Base-by-base conservation (phyloP, 225 moss, liverwort and hornwort genomes). In the Ulota crispa region DNA sequence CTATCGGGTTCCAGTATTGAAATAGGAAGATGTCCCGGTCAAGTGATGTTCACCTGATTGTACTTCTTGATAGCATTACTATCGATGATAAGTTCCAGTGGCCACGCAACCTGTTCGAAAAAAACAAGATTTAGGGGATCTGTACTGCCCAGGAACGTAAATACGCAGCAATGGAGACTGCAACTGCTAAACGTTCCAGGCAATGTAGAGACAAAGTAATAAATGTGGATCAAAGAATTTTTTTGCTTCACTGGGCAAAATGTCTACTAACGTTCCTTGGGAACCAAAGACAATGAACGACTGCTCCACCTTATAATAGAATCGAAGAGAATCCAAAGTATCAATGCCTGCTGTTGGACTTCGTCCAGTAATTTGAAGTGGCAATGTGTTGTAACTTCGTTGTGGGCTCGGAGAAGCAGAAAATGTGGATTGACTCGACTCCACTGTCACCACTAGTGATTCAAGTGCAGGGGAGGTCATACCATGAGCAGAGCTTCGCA, bases 401-500 rank as follows among this genome's bases (percentile, higher is more conserved):
- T 68, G 20, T 28, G 81, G 78, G 73, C 79, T 83, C 30, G 80
- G 80, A 64, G 89, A 81, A 59, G 84, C 81, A 83, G 85, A 45
- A 80, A 79, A 89, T 45, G 80, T 68, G 78, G 82, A 60, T 76
- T 82, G 75, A 41, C 73, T 85, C 70, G 92, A 83, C 79, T 92
- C 88, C 57, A 99, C 95, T 18, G 87, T 93, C 30, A 95, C 99
- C 24, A 96, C 90, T 83, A 99, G 81, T 75, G 96, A 94, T 79
- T 99, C 99, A 75, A 99, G 92, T 32, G 93, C 94, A 77, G 99
- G 93, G 36, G 92, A 86, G 73, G 90, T 87, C 88, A 90, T 87
- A 41, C 93, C 99, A 82, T 94, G 93, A 41, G 94, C 94, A 63
- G 99, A 99, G 85, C 94, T 94, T 59, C 99, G 93, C 32, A 99